phyloP scores from a whole-genome alignment of 441 rosid genomes.

The Manihot esculenta region DNA sequence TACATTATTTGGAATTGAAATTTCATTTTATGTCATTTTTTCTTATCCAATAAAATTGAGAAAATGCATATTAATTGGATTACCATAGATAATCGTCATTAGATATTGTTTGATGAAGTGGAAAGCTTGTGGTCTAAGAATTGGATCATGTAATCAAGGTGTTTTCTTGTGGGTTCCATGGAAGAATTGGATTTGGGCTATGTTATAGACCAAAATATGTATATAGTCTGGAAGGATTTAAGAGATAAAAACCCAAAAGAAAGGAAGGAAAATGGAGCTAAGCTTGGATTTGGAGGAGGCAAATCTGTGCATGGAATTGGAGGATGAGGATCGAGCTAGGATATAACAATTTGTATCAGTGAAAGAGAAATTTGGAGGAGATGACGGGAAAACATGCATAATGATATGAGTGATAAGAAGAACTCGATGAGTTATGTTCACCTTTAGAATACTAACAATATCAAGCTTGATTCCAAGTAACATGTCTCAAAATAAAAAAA shows the following conservation, averaged over 20 bases:
- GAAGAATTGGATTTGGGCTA: no score
- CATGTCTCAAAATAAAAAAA: conserved; percentile 30
- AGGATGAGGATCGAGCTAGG: conserved; percentile 38
- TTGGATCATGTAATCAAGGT: no score
- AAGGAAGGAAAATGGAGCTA: conserved; percentile 31
- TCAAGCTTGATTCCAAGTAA: conserved; percentile 20
- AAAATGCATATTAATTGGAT: no score
- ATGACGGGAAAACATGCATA: conserved; percentile 24
- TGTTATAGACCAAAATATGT: conserved; percentile 7
- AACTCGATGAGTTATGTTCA: conserved; percentile 75
- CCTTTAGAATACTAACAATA: conserved; percentile 55
- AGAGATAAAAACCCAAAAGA: background rate
- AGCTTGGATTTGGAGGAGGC: conserved; percentile 69
- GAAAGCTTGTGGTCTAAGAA: no score
- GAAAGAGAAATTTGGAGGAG: conserved; percentile 31
- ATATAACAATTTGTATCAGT: conserved; percentile 51
- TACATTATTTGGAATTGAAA: no score
- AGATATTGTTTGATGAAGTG: no score
- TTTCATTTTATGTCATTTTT: no score
- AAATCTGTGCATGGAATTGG: conserved; percentile 39
- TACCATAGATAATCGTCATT: no score
- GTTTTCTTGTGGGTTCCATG: no score
- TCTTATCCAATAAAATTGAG: no score
- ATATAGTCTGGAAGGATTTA: background rate
- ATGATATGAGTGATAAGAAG: conserved; percentile 48